These are phyloP conservation scores for Rehmannia glutinosa DNA, from an alignment of 257 asterid genomes.

Conservation along the genomic window DNA sequence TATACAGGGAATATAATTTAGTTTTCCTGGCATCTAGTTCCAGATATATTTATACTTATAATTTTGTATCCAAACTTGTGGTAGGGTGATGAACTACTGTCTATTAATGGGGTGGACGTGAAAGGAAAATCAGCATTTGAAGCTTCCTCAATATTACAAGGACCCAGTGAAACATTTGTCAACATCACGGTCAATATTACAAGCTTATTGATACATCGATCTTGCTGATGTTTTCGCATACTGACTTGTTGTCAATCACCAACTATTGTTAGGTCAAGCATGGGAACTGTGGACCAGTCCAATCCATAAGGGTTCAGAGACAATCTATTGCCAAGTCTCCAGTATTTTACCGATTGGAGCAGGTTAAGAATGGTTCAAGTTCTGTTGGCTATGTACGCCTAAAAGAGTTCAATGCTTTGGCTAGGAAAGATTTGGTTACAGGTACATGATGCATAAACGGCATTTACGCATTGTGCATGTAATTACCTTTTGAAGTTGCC, in stretches of 20 bases:
- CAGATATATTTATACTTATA: not conserved
- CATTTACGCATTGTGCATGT: not conserved
- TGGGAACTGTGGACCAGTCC: slow-evolving; percentile 90
- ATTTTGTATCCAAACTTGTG: slow-evolving; percentile 17
- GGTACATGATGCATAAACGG: slow-evolving; percentile 42
- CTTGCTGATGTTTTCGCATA: slow-evolving; percentile 16
- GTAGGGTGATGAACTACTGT: slow-evolving; percentile 90
- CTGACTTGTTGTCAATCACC: slow-evolving; percentile 19
- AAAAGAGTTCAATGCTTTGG: slow-evolving; percentile 98
- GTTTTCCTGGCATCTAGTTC: slow-evolving; percentile 7
- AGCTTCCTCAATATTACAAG: slow-evolving; percentile 84
- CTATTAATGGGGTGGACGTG: slow-evolving; percentile 78
- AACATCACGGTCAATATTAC: slow-evolving; percentile 54
- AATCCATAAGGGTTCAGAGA: slow-evolving; percentile 73
- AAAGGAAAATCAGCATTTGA: slow-evolving; percentile 91
- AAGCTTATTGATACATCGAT: slow-evolving; percentile 13
- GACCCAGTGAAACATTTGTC: slow-evolving; percentile 86
- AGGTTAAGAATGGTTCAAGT: slow-evolving; percentile 47
- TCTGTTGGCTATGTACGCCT: slow-evolving; percentile 90
- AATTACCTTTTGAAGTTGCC: not conserved
- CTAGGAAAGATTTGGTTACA: slow-evolving; percentile 84
- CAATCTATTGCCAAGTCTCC: slow-evolving; percentile 92
- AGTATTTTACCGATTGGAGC: slow-evolving; percentile 84
- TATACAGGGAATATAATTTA: not conserved
- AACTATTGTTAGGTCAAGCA: slow-evolving; percentile 70